Percentiles rank a stretch among this genome's conserved stretches.
Conservation (phyloP, 2,329 filamentous ascomycete species). For the Malbranchea cinnamomea region DNA sequence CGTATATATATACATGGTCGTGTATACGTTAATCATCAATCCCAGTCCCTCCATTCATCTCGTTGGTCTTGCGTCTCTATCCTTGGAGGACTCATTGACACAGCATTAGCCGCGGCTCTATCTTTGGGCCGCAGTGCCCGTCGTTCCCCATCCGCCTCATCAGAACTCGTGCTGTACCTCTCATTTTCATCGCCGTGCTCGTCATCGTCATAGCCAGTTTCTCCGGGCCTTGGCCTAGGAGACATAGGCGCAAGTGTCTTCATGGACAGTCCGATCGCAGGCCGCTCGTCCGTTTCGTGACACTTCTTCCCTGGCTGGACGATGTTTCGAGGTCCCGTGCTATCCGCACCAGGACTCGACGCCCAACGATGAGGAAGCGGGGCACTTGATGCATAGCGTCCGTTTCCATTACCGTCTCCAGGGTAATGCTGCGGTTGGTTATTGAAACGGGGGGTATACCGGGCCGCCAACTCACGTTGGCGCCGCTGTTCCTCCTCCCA, state of each 20-base stretch:
- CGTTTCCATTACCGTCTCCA: slow-evolving; percentile 8
- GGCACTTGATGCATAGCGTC: slow-evolving; percentile 7
- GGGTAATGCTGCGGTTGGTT: slow-evolving; percentile 12
- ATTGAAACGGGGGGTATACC: not conserved
- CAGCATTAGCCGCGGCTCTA: too few species aligned
- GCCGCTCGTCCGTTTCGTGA: slow-evolving; percentile 15
- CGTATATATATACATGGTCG: too few species aligned
- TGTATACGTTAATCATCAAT: slow-evolving; percentile 16
- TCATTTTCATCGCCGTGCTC: slow-evolving; percentile 12
- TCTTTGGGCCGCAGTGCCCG: not conserved
- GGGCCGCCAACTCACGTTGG: slow-evolving; percentile 14
- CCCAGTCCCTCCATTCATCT: slow-evolving; percentile 28
- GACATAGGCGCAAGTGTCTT: slow-evolving; percentile 27
- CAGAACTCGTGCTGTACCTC: slow-evolving; percentile 11
- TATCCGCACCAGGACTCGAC: not conserved
- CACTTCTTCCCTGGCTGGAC: not conserved
- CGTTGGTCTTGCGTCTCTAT: too few species aligned
- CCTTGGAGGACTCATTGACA: too few species aligned
- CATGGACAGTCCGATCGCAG: slow-evolving; percentile 28
- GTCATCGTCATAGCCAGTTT: slow-evolving; percentile 21
- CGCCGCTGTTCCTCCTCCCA: slow-evolving; percentile 21
- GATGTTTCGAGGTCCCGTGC: not conserved
- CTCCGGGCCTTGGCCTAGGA: slow-evolving; percentile 20
- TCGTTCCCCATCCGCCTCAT: slow-evolving; percentile 5
- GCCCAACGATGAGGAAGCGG: not conserved